Evolutionary conservation across 2,329 filamentous ascomycete genomes (phyloP).

Genomic region (Ceratocystis cubensis): DNA sequence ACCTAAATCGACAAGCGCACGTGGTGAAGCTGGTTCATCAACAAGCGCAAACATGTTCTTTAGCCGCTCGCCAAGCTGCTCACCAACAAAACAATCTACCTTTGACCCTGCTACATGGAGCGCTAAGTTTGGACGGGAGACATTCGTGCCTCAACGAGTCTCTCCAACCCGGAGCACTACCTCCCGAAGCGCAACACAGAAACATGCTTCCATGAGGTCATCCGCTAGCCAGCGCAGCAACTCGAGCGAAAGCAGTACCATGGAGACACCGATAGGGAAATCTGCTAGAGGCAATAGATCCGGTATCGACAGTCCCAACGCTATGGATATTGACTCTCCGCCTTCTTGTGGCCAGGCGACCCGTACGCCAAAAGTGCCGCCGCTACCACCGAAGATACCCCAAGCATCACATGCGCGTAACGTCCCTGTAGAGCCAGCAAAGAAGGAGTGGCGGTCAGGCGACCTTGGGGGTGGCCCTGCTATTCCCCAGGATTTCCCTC

Average conservation of each 20-base stretch:
- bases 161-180: conserved; percentile 18
- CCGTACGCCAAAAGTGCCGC: conserved; percentile 23
- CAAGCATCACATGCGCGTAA: conserved; percentile 32
- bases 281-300: neutral
- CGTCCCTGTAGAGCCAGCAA: conserved; percentile 45
- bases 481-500: neutral
- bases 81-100: conserved; percentile 12
- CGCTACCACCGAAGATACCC: conserved; percentile 20
- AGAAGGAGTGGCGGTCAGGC: conserved; percentile 47
- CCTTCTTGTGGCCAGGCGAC: conserved; percentile 23
- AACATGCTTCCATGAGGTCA: conserved; percentile 5
- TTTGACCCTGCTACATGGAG: conserved; percentile 45
- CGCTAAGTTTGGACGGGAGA: conserved; percentile 41
- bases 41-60: conserved; percentile 2
- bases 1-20: conserved; percentile 10
- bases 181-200: conserved; percentile 12
- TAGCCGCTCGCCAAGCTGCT: neutral
- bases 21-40: conserved; percentile 3
- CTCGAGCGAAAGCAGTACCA: conserved; percentile 3
- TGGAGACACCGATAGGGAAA: neutral
- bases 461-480: conserved; percentile 26
- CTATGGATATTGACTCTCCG: conserved; percentile 55
- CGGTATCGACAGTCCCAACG: conserved; percentile 40
- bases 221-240: conserved; percentile 10
- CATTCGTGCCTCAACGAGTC: conserved; percentile 35